These are phyloP conservation scores for Linum usitatissimum DNA, from an alignment of 345 rosid species.

Conservation along the genomic window DNA sequence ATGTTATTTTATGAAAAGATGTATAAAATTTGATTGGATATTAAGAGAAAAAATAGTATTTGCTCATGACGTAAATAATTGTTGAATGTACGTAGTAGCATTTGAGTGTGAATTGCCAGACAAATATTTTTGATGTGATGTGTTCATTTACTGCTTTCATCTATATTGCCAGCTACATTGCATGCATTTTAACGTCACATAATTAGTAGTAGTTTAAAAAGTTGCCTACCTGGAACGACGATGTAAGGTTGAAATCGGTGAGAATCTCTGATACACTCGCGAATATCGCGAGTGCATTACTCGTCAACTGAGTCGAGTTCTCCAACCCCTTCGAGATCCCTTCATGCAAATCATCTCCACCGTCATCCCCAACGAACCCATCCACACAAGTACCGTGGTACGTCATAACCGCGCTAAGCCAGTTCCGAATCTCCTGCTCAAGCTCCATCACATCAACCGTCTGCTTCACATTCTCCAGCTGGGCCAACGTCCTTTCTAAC, in stretches of 20 bases:
- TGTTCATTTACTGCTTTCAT: no score
- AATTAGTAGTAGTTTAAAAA: no score
- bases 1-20: no score
- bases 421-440: conserved; percentile 1
- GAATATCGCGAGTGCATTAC: conserved; percentile 10
- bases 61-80: no score
- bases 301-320: conserved; percentile 5
- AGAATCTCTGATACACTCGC: background rate
- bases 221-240: background rate
- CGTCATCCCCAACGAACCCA: background rate
- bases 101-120: no score
- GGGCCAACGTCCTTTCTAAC: background rate
- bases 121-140: no score
- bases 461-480: background rate
- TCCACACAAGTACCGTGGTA: background rate
- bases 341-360: background rate
- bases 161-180: no score
- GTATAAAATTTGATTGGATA: no score
- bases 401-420: conserved; percentile 1
- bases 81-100: no score
- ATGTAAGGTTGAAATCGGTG: background rate
- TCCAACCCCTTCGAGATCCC: background rate
- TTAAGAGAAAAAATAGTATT: no score
- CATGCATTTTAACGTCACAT: no score
- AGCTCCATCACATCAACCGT: background rate